A percentile compares a stretch with the other conserved stretches of the same genome.
These are phyloP conservation scores for Lindgomyces ingoldianus DNA, from an alignment of 495 filamentous ascomycete species.

Conservation along the genomic window DNA sequence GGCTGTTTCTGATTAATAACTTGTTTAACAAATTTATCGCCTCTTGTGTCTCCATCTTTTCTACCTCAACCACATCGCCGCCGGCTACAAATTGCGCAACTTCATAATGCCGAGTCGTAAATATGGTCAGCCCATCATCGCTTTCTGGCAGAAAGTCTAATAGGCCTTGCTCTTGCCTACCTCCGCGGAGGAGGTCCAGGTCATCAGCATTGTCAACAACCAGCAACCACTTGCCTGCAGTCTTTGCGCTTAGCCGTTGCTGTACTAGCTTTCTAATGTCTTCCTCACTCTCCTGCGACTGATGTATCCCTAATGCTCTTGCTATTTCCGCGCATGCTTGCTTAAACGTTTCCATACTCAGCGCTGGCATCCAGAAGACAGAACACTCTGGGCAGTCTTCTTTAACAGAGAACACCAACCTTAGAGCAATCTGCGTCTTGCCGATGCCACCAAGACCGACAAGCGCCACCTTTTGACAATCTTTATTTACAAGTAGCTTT, in stretches of 20 bases:
- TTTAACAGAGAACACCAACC: constrained; percentile 32
- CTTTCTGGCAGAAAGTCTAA: constrained; percentile 33
- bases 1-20: constrained; percentile 23
- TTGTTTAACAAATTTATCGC: constrained; percentile 27
- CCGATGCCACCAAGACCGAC: constrained; percentile 29
- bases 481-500: constrained; percentile 19
- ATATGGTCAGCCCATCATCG: constrained; percentile 33
- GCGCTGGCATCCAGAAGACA: constrained; percentile 36
- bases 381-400: constrained; percentile 28
- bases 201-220: constrained; percentile 40
- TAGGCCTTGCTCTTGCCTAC: constrained; percentile 18
- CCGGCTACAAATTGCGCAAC: constrained; percentile 29
- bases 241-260: constrained; percentile 10
- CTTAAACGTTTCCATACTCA: constrained; percentile 33
- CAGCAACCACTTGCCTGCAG: constrained; percentile 28
- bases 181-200: constrained; percentile 25
- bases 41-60: constrained; percentile 30
- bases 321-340: constrained; percentile 26
- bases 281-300: constrained; percentile 7
- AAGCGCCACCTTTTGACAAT: constrained; percentile 29
- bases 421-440: constrained; percentile 36
- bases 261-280: constrained; percentile 25
- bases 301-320: constrained; percentile 17
- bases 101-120: constrained; percentile 34
- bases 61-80: constrained; percentile 33